These are phyloP conservation scores for Trichoderma endophyticum DNA, from an alignment of 2,329 filamentous ascomycete species.

Conservation along the genomic window DNA sequence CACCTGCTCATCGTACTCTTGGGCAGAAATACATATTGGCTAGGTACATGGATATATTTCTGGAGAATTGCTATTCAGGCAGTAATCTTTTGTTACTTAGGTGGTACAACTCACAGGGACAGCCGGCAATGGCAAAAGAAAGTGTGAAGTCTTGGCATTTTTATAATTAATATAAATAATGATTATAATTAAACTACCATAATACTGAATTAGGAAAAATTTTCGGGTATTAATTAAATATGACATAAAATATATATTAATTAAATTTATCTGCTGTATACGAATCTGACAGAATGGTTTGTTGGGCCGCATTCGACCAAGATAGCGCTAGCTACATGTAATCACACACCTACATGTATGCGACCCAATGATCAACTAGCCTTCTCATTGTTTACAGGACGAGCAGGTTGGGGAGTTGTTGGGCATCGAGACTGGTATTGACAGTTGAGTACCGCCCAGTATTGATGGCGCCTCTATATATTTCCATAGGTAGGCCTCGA, in stretches of 20 bases:
- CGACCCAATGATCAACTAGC: not conserved
- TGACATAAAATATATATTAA: too few species aligned
- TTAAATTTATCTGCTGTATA: conserved; percentile 43
- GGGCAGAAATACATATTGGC: not conserved
- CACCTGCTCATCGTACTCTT: not conserved
- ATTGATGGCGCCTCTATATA: not conserved
- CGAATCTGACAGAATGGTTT: conserved; percentile 81
- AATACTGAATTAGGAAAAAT: too few species aligned
- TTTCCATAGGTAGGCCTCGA: not conserved
- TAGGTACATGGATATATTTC: not conserved
- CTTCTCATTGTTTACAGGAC: not conserved
- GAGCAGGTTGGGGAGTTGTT: not conserved
- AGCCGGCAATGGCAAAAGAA: too few species aligned
- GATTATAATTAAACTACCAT: too few species aligned
- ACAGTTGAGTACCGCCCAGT: not conserved
- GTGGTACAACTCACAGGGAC: too few species aligned
- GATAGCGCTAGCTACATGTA: not conserved
- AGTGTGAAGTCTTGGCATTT: too few species aligned
- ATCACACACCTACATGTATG: not conserved
- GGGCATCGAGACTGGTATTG: not conserved
- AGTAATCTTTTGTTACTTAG: too few species aligned
- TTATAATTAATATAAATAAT: too few species aligned
- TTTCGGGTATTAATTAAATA: too few species aligned
- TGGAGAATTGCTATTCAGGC: not conserved
- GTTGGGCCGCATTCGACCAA: conserved; percentile 20